Conservation (phyloP, 768 basidiomycete genomes). For the Paxillus involutus region DNA sequence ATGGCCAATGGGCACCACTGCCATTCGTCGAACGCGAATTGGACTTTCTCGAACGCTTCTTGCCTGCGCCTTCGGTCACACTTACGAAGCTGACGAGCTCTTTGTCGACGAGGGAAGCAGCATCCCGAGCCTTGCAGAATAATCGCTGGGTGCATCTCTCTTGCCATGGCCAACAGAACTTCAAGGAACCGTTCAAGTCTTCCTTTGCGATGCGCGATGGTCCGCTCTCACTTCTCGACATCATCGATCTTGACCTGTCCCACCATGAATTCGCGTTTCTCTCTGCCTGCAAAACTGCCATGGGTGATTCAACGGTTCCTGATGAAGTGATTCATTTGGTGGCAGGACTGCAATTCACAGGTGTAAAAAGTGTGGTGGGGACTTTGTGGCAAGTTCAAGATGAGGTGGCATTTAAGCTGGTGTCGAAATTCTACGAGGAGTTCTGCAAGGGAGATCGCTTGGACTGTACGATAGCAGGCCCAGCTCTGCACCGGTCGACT, state of each 20-base stretch:
- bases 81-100: neutral
- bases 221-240: conserved; percentile 2
- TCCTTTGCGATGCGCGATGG: neutral
- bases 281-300: conserved; percentile 24
- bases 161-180: conserved; percentile 13
- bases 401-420: neutral
- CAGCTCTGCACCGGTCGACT: neutral
- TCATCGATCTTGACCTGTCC: neutral
- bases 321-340: conserved; percentile 24
- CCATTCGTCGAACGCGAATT: neutral
- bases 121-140: neutral
- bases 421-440: neutral
- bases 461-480: conserved; percentile 2
- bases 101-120: neutral
- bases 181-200: conserved; percentile 8
- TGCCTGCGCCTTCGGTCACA: neutral
- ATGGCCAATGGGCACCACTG: neutral
- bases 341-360: conserved; percentile 18
- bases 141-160: conserved; percentile 19
- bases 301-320: conserved; percentile 12
- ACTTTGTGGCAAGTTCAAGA: conserved; percentile 22
- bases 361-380: conserved; percentile 20
- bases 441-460: neutral
- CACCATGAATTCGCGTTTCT: conserved; percentile 10
- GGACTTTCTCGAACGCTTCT: neutral